These are phyloP conservation scores for Eutrema heterophyllum DNA, from an alignment of 345 rosid species.

Conservation along the genomic window DNA sequence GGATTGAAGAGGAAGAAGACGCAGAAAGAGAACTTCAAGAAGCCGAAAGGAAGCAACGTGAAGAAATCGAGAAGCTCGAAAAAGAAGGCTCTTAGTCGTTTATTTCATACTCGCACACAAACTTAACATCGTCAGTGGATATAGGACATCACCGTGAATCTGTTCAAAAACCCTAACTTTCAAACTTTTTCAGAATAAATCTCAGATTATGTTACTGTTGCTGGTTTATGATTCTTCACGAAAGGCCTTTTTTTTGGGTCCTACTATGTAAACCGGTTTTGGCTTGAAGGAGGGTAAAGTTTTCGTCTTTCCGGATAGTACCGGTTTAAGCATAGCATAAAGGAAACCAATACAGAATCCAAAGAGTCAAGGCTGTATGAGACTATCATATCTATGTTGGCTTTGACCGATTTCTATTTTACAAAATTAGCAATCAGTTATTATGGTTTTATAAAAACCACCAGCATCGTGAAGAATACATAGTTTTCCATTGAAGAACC, in stretches of 20 bases:
- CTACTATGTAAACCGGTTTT: not conserved
- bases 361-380: conserved; percentile 22
- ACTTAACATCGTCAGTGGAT: conserved; percentile 11
- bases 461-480: conserved; percentile 19
- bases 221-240: not conserved
- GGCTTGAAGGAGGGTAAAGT: not conserved
- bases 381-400: conserved; percentile 16
- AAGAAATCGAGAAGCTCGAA: conserved; percentile 67
- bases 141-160: conserved; percentile 2
- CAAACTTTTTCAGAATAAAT: conserved; percentile 16
- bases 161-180: not conserved
- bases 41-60: conserved; percentile 63
- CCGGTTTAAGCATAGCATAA: conserved; percentile 3
- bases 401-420: conserved; percentile 11
- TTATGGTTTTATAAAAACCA: conserved; percentile 17
- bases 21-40: conserved; percentile 67
- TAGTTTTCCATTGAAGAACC: conserved; percentile 7
- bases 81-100: conserved; percentile 37
- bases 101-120: not conserved
- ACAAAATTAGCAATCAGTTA: conserved; percentile 33
- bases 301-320: conserved; percentile 2
- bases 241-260: not conserved
- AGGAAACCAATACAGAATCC: conserved; percentile 7
- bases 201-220: not conserved
- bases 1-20: conserved; percentile 85